These are phyloP conservation scores for Cornus florida DNA, from an alignment of 148 eudicot genomes.

Conservation along the genomic window DNA sequence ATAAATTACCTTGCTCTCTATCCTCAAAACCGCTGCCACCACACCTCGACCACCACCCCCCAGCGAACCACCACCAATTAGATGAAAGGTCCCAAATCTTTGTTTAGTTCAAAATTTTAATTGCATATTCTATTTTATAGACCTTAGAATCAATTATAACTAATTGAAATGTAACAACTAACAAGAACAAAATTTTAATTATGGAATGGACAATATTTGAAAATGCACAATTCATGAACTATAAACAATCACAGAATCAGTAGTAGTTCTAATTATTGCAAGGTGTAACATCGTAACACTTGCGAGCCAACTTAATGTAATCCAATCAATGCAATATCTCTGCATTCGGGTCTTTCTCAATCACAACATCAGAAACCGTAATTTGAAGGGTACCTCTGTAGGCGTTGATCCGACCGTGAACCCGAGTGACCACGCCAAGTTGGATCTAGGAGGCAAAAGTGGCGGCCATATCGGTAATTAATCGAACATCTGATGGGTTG, in stretches of 20 bases:
- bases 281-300: constrained; percentile 28
- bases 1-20: too few species aligned
- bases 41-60: too few species aligned
- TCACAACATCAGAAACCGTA: constrained; percentile 72
- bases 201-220: background rate
- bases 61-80: too few species aligned
- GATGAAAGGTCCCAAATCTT: too few species aligned
- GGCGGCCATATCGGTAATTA: constrained; percentile 44
- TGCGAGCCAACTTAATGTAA: constrained; percentile 50
- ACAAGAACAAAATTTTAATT: too few species aligned
- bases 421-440: constrained; percentile 54
- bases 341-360: constrained; percentile 67
- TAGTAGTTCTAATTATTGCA: background rate
- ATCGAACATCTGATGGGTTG: constrained; percentile 63
- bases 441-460: constrained; percentile 34
- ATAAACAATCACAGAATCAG: background rate
- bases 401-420: constrained; percentile 56
- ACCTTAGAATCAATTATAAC: background rate
- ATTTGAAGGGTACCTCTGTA: constrained; percentile 67
- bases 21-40: too few species aligned
- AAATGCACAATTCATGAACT: background rate
- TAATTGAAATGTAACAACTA: background rate
- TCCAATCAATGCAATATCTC: constrained; percentile 86
- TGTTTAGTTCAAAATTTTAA: background rate
- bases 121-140: background rate